These are phyloP conservation scores for Parafenestella ontariensis DNA, from an alignment of 2,329 filamentous ascomycete species.

Conservation along the genomic window DNA sequence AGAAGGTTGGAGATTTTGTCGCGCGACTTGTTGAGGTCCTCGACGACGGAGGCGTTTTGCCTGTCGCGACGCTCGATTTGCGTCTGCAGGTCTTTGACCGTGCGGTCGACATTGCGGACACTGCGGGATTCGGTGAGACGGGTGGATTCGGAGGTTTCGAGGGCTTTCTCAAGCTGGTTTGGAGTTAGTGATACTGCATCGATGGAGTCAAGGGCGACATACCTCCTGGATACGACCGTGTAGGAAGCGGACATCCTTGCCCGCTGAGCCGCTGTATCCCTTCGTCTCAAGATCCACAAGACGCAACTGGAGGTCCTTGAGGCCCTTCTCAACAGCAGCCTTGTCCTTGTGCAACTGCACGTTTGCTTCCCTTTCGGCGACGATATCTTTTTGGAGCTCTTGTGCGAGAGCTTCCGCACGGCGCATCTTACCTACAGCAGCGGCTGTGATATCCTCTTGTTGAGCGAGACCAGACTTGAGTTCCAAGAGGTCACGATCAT, in stretches of 20 bases:
- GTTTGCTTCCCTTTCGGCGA: conserved; percentile 81
- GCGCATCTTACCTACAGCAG: conserved; percentile 96
- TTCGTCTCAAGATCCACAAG: conserved; percentile 96
- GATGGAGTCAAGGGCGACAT: conserved; percentile 47
- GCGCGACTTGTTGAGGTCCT: conserved; percentile 83
- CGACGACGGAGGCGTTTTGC: conserved; percentile 77
- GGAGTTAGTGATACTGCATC: conserved; percentile 16
- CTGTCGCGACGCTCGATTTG: conserved; percentile 96
- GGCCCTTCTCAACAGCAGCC: conserved; percentile 82
- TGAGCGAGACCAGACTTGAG: conserved; percentile 88
- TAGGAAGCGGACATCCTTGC: conserved; percentile 93
- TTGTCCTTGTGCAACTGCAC: conserved; percentile 88
- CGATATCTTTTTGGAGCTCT: conserved; percentile 93
- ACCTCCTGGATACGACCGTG: conserved; percentile 96
- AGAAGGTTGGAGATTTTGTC: conserved; percentile 92
- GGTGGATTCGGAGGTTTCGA: conserved; percentile 82
- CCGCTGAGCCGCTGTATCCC: conserved; percentile 85
- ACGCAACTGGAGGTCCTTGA: conserved; percentile 88
- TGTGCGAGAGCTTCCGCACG: conserved; percentile 84
- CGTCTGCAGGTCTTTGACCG: conserved; percentile 88
- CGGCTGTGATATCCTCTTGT: conserved; percentile 89
- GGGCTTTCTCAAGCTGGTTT: conserved; percentile 79
- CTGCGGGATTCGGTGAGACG: conserved; percentile 83
- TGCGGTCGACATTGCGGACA: conserved; percentile 90
- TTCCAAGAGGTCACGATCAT: conserved; percentile 88